Evolutionary conservation across 2,329 filamentous ascomycete genomes (phyloP), one percentile per base, ranked within the genome.

Genomic region (Trichophyton benhamiae): DNA sequence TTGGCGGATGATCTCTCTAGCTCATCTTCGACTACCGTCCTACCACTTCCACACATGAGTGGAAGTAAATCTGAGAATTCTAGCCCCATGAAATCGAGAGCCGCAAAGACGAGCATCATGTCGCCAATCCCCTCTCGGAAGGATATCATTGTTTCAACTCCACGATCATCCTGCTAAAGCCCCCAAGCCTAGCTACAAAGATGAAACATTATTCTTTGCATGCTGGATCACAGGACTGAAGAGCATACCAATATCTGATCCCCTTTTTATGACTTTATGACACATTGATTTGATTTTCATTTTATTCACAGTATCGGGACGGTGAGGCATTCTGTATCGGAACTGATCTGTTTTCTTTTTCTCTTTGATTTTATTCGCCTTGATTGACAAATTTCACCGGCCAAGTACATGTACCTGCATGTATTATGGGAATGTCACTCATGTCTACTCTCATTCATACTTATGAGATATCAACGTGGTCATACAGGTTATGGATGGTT

Each of bases 71-170:
- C 74, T 11, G 71, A 71, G 52, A 71, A 72, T 59, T 72, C 73
- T 27, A 77, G 71, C 62, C 73, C 75, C n/a, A 71, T 71, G 33
- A 77, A 76, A 64, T 71, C 38, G 66, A 71, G 63, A 71, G 20
- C 3, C 7, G 30, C 49, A n/a, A 30, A 71, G 60, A 66, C 73
- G 15, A 72, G 70, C 13, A 74, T 73, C 36, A 60, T 69, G 48
- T 76, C 75, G 11, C 74, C 74, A 3, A 67, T 71, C 27, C 71
- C 73, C 11, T 73, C 73, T 13, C 71, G 72, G 62, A 74, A 74
- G 67, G 72, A 74, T 63, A 69, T 76, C 46, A 61, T 69, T 41
- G 64, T 72, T 52, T 70, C 70, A 17, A 72, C 72, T 46, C 70
- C 73, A 57, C 71, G 69, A 22, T 74, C 73, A 11, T 70, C 68